Conservation (phyloP, 441 rosid species). For the Pelargonium hybrid region DNA sequence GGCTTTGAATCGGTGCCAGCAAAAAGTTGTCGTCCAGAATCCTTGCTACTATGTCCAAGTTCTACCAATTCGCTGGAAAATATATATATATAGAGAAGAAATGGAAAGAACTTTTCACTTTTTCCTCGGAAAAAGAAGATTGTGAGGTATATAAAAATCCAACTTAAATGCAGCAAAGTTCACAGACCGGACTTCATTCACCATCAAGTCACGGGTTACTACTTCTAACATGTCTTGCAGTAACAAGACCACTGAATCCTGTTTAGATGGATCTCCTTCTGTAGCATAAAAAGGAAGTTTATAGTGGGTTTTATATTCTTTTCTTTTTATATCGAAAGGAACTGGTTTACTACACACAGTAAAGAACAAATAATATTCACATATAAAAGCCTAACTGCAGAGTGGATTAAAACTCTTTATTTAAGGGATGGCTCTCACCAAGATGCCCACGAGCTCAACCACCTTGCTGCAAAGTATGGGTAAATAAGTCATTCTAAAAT, state of each 20-base stretch:
- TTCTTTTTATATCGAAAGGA: not conserved
- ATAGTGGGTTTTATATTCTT: not conserved
- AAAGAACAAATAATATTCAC: not conserved
- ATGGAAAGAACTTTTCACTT: no score
- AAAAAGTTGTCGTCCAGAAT: slow-evolving; percentile 85
- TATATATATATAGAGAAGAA: not conserved
- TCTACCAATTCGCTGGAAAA: slow-evolving; percentile 69
- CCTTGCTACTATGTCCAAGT: slow-evolving; percentile 80
- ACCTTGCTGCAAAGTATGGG: slow-evolving; percentile 66
- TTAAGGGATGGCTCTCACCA: slow-evolving; percentile 53
- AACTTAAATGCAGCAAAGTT: no score
- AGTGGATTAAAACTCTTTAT: not conserved
- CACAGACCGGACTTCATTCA: slow-evolving; percentile 65
- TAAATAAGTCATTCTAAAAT: slow-evolving; percentile 78
- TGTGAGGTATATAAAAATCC: no score
- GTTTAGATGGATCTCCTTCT: slow-evolving; percentile 78
- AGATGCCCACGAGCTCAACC: slow-evolving; percentile 73
- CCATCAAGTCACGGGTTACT: slow-evolving; percentile 90
- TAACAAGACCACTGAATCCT: slow-evolving; percentile 35
- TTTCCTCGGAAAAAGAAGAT: no score
- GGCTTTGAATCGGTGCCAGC: slow-evolving; percentile 81
- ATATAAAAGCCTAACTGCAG: not conserved
- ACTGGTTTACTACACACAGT: not conserved
- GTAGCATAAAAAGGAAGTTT: slow-evolving; percentile 26
- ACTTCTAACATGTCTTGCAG: slow-evolving; percentile 98